Evolutionary conservation across 2,329 filamentous ascomycete genomes (phyloP).

Genomic region (Zymoseptoria ardabiliae): DNA sequence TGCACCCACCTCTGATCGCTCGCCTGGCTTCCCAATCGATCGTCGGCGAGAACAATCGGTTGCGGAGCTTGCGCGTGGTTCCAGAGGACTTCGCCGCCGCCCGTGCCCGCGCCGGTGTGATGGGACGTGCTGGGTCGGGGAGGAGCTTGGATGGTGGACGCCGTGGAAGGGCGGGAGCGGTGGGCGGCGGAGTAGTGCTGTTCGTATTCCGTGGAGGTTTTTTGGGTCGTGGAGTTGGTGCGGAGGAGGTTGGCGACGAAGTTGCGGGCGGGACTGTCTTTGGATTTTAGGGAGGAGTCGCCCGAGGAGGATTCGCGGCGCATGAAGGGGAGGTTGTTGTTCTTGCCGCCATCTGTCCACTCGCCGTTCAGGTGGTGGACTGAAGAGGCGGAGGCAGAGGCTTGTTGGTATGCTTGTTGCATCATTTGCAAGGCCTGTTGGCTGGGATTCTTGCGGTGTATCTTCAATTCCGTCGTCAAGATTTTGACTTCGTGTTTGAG

Average conservation of each 20-base stretch:
- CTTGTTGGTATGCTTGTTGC: conserved; percentile 18
- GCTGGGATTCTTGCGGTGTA: conserved; percentile 46
- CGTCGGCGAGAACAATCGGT: conserved; percentile 36
- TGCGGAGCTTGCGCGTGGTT: conserved; percentile 28
- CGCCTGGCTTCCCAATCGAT: conserved; percentile 34
- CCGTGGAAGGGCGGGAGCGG: neutral
- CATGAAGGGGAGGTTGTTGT: conserved; percentile 13
- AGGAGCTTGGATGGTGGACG: neutral
- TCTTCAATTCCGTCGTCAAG: conserved; percentile 56
- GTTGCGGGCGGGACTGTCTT: conserved; percentile 31
- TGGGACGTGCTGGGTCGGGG: conserved; percentile 2
- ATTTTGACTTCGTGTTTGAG: conserved; percentile 54
- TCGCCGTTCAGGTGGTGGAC: neutral
- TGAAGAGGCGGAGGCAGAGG: neutral
- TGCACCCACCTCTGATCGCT: conserved; percentile 76
- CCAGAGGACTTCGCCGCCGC: neutral
- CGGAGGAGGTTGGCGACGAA: conserved; percentile 47
- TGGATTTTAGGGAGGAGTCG: conserved; percentile 6
- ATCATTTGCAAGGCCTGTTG: conserved; percentile 29
- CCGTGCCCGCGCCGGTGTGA: neutral
- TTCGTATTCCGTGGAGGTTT: neutral
- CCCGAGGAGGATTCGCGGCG: conserved; percentile 15
- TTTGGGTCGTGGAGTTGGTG: conserved; percentile 41
- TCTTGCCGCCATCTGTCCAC: neutral
- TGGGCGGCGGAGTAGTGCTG: conserved; percentile 6